Evolutionary conservation across 495 filamentous ascomycete species (phyloP).

Genomic region (Saxispiralis lemnorum): DNA sequence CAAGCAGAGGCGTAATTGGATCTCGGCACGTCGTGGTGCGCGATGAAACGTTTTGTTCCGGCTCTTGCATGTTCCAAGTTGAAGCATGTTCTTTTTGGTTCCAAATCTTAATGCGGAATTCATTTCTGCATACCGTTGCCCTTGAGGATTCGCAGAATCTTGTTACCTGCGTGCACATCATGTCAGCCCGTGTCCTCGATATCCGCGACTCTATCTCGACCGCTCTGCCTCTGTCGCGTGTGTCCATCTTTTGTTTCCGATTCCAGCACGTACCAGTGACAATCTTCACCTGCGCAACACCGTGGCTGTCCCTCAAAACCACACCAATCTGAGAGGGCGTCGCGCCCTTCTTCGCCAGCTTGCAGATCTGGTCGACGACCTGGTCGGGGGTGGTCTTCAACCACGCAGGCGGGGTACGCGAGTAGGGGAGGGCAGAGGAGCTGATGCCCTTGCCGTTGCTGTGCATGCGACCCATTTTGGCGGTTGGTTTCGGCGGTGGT

Average conservation of each 20-base stretch:
- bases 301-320: conserved; percentile 89
- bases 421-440: conserved; percentile 87
- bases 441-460: conserved; percentile 98
- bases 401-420: conserved; percentile 78
- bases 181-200: too few species aligned
- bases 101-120: background rate
- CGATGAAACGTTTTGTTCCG: background rate
- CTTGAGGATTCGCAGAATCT: conserved; percentile 98
- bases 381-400: conserved; percentile 77
- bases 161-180: conserved; percentile 55
- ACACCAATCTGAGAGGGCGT: conserved; percentile 98
- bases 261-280: conserved; percentile 60
- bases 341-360: conserved; percentile 90
- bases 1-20: conserved; percentile 67
- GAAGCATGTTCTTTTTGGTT: conserved; percentile 6
- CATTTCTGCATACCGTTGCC: conserved; percentile 51
- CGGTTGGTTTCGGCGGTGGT: conserved; percentile 21
- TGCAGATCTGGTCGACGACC: conserved; percentile 97
- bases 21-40: too few species aligned
- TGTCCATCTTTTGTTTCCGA: background rate
- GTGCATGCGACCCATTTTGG: conserved; percentile 94
- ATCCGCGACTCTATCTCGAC: too few species aligned
- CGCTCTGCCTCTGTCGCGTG: background rate
- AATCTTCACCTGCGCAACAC: conserved; percentile 88
- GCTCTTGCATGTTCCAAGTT: background rate